phyloP scores from a whole-genome alignment of 305 asterid species.

The Rubia peregrina region DNA sequence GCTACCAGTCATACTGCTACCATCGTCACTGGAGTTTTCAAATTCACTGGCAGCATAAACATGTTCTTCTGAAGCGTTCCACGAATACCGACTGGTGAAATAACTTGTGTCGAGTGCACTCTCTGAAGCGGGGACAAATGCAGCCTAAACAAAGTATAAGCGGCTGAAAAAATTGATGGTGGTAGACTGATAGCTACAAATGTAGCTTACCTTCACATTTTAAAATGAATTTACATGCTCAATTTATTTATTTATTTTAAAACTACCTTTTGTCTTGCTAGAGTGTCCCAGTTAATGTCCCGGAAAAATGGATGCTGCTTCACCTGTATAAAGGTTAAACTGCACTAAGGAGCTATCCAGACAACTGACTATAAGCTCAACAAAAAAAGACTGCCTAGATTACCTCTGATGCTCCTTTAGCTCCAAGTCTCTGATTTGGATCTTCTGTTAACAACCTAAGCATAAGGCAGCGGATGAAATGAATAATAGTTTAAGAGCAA shows the following conservation, averaged over 20 bases:
- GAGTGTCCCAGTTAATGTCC: conserved; percentile 96
- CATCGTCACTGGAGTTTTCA: conserved; percentile 73
- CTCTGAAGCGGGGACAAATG: conserved; percentile 90
- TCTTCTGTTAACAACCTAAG: conserved; percentile 88
- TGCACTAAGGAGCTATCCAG: not conserved
- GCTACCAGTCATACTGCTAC: conserved; percentile 64
- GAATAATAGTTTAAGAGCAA: not conserved
- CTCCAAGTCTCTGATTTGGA: conserved; percentile 96
- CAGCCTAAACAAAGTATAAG: conserved; percentile 51
- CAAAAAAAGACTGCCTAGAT: conserved; percentile 7
- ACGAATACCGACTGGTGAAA: conserved; percentile 87
- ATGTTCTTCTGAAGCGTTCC: conserved; percentile 93
- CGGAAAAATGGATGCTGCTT: conserved; percentile 88
- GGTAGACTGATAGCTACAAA: not conserved
- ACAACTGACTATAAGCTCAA: conserved; percentile 6
- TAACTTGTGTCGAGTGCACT: conserved; percentile 91
- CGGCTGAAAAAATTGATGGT: not conserved
- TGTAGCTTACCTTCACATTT: not conserved
- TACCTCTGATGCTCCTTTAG: conserved; percentile 92
- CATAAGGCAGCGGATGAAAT: conserved; percentile 5
- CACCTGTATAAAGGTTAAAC: conserved; percentile 46
- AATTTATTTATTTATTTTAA: too few relatives aligned
- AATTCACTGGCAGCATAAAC: conserved; percentile 74
- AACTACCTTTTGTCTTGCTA: conserved; percentile 82
- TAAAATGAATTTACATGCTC: not conserved